A percentile compares a stretch with the other conserved stretches of the same genome.
phyloP scores from a whole-genome alignment of 345 rosid species.

The Arabidopsis arenosa region DNA sequence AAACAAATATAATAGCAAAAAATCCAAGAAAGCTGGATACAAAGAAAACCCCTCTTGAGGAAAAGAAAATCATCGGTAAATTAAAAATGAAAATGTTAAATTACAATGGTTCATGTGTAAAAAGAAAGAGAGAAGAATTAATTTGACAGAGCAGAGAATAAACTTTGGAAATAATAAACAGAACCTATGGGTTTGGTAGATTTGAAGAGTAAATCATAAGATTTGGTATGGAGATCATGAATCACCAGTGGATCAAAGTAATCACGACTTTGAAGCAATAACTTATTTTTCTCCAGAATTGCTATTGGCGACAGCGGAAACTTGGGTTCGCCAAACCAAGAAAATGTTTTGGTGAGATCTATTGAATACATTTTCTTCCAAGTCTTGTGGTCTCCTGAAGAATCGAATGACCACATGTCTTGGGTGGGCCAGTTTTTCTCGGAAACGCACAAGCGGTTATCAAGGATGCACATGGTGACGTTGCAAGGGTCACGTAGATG shows the following conservation, averaged over 20 bases:
- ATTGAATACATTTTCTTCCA: background rate
- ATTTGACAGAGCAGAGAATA: background rate
- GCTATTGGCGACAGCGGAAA: background rate
- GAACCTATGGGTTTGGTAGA: no score
- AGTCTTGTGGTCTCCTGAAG: background rate
- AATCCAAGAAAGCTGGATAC: no score
- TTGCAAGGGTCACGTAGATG: background rate
- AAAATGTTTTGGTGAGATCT: background rate
- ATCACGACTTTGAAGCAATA: constrained; percentile 2
- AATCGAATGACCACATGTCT: background rate
- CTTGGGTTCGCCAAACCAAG: background rate
- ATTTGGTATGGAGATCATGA: constrained; percentile 7
- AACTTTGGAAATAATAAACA: background rate
- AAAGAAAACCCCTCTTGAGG: no score
- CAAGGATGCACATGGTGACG: background rate
- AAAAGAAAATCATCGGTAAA: no score
- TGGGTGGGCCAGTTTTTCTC: background rate
- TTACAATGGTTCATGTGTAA: background rate
- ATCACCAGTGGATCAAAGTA: background rate
- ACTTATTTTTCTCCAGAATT: background rate
- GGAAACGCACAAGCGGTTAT: background rate
- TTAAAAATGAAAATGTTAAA: no score
- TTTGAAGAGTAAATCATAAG: background rate
- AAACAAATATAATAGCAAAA: no score
- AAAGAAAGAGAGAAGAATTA: background rate